Percentiles rank a stretch among this genome's conserved stretches.
phyloP scores from a whole-genome alignment of 148 eudicot species.

The Rhododendron griersonianum region DNA sequence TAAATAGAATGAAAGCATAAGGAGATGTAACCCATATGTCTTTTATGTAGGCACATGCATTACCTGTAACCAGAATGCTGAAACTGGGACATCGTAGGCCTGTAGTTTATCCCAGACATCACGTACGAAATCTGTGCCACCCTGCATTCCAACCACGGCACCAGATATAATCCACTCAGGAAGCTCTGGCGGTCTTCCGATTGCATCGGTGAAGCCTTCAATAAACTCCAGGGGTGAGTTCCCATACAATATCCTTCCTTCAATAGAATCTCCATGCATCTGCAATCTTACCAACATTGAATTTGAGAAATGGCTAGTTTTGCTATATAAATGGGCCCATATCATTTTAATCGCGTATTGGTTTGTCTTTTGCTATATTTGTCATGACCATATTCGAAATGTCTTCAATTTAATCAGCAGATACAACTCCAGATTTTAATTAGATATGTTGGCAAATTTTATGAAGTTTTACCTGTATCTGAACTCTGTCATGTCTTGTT shows the following conservation, averaged over 20 bases:
- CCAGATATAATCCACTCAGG: slow-evolving; percentile 95
- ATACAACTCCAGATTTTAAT: neutral
- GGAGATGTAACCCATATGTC: neutral
- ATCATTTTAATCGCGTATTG: neutral
- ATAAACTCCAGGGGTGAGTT: slow-evolving; percentile 80
- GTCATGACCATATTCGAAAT: neutral
- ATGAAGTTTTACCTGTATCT: slow-evolving; percentile 70
- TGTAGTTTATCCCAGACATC: slow-evolving; percentile 51
- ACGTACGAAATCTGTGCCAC: slow-evolving; percentile 79
- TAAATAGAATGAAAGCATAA: neutral
- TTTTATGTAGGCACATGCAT: neutral
- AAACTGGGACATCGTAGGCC: slow-evolving; percentile 67
- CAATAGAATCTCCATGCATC: slow-evolving; percentile 64
- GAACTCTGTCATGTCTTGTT: slow-evolving; percentile 72
- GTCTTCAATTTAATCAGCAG: neutral
- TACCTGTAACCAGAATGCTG: slow-evolving; percentile 99
- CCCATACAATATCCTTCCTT: slow-evolving; percentile 79
- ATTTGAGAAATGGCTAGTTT: slow-evolving; percentile 1
- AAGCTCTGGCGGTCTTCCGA: slow-evolving; percentile 93
- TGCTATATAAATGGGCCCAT: neutral
- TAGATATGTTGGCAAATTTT: neutral
- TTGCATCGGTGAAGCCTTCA: slow-evolving; percentile 72
- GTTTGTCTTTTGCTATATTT: neutral
- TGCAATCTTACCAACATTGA: slow-evolving; percentile 19
- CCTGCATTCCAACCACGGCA: slow-evolving; percentile 97